These are phyloP conservation scores for Fraxinus americana DNA, from an alignment of 257 asterid genomes.

Conservation along the genomic window DNA sequence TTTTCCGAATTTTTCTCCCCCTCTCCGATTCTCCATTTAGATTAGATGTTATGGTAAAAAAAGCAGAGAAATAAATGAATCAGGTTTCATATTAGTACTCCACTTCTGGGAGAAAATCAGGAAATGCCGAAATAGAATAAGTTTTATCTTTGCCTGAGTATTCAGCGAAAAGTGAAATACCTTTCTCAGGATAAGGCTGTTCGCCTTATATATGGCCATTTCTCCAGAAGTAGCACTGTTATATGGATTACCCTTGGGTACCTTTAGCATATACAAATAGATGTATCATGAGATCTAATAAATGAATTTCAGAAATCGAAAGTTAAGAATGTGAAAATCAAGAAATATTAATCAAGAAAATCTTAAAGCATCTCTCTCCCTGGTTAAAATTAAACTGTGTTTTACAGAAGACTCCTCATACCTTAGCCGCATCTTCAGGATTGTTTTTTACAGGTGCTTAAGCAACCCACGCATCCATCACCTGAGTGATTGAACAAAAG, in stretches of 20 bases:
- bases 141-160: constrained; percentile 19
- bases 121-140: neutral
- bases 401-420: constrained; percentile 26
- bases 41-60: neutral
- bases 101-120: neutral
- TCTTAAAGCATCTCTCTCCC: neutral
- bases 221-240: constrained; percentile 99
- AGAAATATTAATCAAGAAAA: neutral
- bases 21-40: neutral
- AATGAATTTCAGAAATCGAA: constrained; percentile 25
- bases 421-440: constrained; percentile 99
- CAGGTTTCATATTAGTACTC: constrained; percentile 1
- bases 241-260: constrained; percentile 95
- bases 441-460: constrained; percentile 98
- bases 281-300: constrained; percentile 25
- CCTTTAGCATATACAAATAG: constrained; percentile 41
- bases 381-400: no score
- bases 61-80: neutral
- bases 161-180: constrained; percentile 37
- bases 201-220: constrained; percentile 87
- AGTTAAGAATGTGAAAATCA: constrained; percentile 15
- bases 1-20: neutral
- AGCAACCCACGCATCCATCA: constrained; percentile 92
- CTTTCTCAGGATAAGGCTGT: constrained; percentile 86
- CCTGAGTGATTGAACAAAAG: constrained; percentile 44